Conservation (phyloP, 108 stramenopile genomes). For the Thalassiosira profunda region DNA sequence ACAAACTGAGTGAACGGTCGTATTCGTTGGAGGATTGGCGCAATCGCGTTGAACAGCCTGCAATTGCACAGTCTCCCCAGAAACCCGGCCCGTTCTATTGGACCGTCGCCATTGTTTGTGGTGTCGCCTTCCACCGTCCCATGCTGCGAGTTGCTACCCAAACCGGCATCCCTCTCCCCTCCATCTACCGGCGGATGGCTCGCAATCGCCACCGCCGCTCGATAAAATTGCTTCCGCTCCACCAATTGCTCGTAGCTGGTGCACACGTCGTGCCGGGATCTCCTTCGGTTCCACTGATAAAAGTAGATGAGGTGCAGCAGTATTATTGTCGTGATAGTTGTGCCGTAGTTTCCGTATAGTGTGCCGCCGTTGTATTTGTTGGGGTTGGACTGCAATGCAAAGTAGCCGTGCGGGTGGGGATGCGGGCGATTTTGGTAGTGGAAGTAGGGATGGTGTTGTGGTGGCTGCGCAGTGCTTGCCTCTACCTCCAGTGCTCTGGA, state of each 20-base stretch:
- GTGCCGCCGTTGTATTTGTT: neutral
- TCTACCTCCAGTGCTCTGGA: no score
- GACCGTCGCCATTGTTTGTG: neutral
- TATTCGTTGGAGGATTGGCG: neutral
- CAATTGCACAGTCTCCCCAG: no score
- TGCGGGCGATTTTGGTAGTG: constrained; percentile 18
- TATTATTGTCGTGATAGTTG: constrained; percentile 44
- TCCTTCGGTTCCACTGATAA: constrained; percentile 52
- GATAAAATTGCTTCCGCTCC: constrained; percentile 46
- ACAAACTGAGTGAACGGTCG: neutral
- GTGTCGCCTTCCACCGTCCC: neutral
- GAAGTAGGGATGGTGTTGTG: constrained; percentile 32
- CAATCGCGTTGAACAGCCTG: neutral
- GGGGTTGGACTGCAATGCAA: constrained; percentile 19
- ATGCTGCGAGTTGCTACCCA: neutral
- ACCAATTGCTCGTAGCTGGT: constrained; percentile 55
- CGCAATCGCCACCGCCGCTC: constrained; percentile 37
- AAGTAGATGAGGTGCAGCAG: constrained; percentile 51
- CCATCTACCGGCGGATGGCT: constrained; percentile 57
- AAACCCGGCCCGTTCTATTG: neutral
- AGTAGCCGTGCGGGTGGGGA: constrained; percentile 8
- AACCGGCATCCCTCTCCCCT: constrained; percentile 13
- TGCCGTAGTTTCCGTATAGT: constrained; percentile 15
- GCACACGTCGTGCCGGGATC: constrained; percentile 31
- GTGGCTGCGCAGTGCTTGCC: no score